Evolutionary conservation across 208 protist species (phyloP), one percentile per base, ranked within the genome.

Genomic region (Strigomonas oncopelti): DNA sequence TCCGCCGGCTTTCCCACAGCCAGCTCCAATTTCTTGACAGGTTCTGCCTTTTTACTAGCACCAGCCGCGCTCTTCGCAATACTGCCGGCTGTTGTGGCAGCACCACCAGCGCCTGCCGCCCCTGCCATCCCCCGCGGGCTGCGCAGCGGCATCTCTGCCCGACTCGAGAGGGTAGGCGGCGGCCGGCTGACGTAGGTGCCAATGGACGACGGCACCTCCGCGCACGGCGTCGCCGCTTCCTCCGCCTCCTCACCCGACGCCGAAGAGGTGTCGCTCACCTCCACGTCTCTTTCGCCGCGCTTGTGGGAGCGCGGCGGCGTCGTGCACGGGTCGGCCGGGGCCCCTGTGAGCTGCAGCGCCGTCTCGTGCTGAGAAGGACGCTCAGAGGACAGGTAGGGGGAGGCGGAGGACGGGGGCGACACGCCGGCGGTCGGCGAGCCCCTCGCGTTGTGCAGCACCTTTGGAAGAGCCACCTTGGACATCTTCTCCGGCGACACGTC

Each of bases 141-240:
- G 9, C 34, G 34, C 34, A 38, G 9, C 7, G 34, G 34, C 34
- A 9, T 9, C 13, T 48, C 42, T 9, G 42, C 16, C 9, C 42
- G 42, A 20, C 13, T 20, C 11, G 31, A 38, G 1, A 62, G n/a
- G 7, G 57, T 46, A 1, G 57, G 57, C 13, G 57, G 57, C 13
- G 57, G 57, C 1, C 28, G 28, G 57, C 57, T 62, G 29, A 25
- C 34, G 29, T 42, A 62, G 18, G 14, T 62, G 22, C 31, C 57
- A 46, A 62, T 62, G 8, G 57, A 62, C 29, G 57, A 38, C 29
- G 57, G 57, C 13, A 62, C 57, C 1, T 62, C 57, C 11, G 9
- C 27, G 57, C 28, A 45, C 13, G 57, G 57, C 31, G 57, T 62
- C 57, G 57, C 11, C 20, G 27, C 29, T 11, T 62, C 57, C 55